A percentile compares a stretch with the other conserved stretches of the same genome.
Evolutionary conservation across 1,284 basidiomycete genomes (phyloP).

Genomic region (Sanghuangporus sanghuang): DNA sequence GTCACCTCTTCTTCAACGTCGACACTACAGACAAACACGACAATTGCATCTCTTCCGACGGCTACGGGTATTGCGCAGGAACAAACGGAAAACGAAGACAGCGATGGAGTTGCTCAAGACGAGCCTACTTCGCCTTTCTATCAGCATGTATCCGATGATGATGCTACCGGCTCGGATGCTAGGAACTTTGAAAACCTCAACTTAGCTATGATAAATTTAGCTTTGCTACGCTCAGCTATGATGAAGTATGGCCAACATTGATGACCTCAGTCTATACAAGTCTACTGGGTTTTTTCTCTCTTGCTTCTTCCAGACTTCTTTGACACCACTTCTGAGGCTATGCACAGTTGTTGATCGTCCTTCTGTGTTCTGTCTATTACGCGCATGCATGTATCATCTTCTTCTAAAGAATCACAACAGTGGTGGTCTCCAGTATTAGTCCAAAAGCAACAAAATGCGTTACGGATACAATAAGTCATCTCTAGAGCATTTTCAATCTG

Average conservation of each 20-base stretch:
- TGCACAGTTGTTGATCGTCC: neutral
- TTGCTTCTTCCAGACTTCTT: neutral
- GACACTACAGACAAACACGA: neutral
- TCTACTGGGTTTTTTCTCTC: neutral
- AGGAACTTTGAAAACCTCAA: neutral
- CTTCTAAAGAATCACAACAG: neutral
- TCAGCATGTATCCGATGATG: neutral
- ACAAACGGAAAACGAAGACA: neutral
- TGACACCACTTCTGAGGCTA: too few relatives aligned
- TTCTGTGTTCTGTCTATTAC: neutral
- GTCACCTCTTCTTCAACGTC: neutral
- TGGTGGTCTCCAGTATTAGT: neutral
- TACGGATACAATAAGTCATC: constrained; percentile 8
- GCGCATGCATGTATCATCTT: neutral
- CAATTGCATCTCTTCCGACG: neutral
- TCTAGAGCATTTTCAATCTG: constrained; percentile 17
- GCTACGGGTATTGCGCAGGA: neutral
- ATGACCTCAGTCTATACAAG: neutral
- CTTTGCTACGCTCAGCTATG: neutral
- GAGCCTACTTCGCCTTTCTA: neutral
- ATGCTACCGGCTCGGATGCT: neutral
- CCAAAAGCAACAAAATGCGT: neutral
- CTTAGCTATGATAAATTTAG: neutral
- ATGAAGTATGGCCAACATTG: neutral
- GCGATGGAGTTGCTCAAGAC: neutral